These are phyloP conservation scores for Chaetomidium leptoderma DNA, from an alignment of 495 filamentous ascomycete species.

Conservation along the genomic window DNA sequence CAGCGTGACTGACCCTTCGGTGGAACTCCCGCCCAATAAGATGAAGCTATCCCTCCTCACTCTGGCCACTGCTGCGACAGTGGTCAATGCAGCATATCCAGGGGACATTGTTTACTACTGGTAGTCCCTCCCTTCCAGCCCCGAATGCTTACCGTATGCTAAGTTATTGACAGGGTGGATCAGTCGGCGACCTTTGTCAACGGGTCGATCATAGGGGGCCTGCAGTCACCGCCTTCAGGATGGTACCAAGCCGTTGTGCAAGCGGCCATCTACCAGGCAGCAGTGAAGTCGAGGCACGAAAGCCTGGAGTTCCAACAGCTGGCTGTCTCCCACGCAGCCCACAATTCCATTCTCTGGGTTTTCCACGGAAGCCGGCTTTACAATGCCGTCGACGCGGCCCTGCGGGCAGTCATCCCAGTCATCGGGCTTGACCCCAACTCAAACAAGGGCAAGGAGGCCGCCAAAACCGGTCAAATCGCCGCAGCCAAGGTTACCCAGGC, in stretches of 20 bases:
- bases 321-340: slow-evolving; percentile 39
- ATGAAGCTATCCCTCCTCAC: slow-evolving; percentile 19
- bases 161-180: slow-evolving; percentile 23
- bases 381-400: slow-evolving; percentile 23
- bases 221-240: slow-evolving; percentile 32
- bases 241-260: slow-evolving; percentile 35
- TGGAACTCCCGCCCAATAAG: too few relatives aligned
- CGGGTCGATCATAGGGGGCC: slow-evolving; percentile 32
- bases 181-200: slow-evolving; percentile 33
- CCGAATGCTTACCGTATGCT: neutral
- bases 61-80: slow-evolving; percentile 14
- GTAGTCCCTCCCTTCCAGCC: slow-evolving; percentile 1
- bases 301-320: slow-evolving; percentile 35
- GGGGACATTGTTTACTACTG: slow-evolving; percentile 40
- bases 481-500: slow-evolving; percentile 27
- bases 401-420: slow-evolving; percentile 26
- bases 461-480: slow-evolving; percentile 25
- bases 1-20: too few relatives aligned
- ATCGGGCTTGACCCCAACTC: slow-evolving; percentile 32
- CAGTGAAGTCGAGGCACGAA: slow-evolving; percentile 24
- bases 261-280: slow-evolving; percentile 33
- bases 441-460: slow-evolving; percentile 23
- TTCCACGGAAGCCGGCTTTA: slow-evolving; percentile 38
- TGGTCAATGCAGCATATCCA: slow-evolving; percentile 28
- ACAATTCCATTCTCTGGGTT: slow-evolving; percentile 33